Percentiles rank a stretch among this genome's conserved stretches.
phyloP scores from a whole-genome alignment of 2,329 filamentous ascomycete genomes.

The Stagonosporopsis chrysanthemi region DNA sequence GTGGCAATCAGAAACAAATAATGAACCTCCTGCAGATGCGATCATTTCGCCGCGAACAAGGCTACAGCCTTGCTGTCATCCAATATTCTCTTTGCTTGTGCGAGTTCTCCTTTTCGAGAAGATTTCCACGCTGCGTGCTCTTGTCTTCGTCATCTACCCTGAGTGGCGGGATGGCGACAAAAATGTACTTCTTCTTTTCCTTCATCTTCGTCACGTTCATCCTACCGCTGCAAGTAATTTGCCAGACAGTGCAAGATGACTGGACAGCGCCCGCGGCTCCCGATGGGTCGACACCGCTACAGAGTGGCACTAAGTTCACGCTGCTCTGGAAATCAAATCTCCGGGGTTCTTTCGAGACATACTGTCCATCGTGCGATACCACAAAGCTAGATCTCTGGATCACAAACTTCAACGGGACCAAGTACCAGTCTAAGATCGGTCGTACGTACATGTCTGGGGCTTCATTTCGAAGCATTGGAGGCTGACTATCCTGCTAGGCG shows the following conservation, averaged over 20 bases:
- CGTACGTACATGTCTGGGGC: conserved; percentile 14
- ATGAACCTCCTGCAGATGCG: conserved; percentile 6
- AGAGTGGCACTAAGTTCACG: conserved; percentile 23
- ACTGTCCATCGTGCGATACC: conserved; percentile 20
- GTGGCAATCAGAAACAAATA: not conserved
- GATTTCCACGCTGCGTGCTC: no score
- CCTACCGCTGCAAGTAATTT: conserved; percentile 13
- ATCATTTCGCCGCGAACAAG: conserved; percentile 7
- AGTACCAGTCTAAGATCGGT: conserved; percentile 24
- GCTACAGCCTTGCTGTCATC: not conserved
- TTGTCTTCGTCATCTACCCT: not conserved
- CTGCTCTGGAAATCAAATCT: conserved; percentile 25
- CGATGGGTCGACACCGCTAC: conserved; percentile 23
- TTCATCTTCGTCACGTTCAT: conserved; percentile 4
- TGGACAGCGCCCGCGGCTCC: conserved; percentile 28
- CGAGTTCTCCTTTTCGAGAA: not conserved
- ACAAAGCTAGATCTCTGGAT: conserved; percentile 27
- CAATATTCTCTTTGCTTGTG: not conserved
- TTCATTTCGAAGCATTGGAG: not conserved
- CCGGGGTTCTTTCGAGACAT: conserved; percentile 11
- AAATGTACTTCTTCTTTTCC: conserved; percentile 10
- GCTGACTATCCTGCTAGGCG: conserved; percentile 16
- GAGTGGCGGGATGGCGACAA: not conserved
- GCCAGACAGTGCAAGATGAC: conserved; percentile 26
- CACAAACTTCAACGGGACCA: conserved; percentile 20